A percentile compares a stretch with the other conserved stretches of the same genome.
Conservation (phyloP, 345 rosid genomes). For the Arabis alpina region DNA sequence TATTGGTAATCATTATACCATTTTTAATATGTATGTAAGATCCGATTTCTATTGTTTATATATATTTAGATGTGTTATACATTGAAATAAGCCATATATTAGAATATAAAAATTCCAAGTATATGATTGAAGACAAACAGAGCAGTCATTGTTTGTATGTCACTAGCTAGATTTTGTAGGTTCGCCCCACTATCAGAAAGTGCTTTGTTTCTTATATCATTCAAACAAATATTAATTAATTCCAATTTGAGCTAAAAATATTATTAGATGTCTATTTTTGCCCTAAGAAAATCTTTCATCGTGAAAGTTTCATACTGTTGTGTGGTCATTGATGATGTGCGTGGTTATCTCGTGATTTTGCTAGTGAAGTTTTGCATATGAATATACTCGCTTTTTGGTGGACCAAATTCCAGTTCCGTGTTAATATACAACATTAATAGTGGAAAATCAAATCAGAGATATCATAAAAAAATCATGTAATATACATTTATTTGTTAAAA, state of each 20-base stretch:
- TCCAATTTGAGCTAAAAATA: conserved; percentile 35
- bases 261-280: conserved; percentile 29
- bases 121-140: conserved; percentile 32
- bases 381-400: conserved; percentile 27
- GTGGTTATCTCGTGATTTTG: conserved; percentile 35
- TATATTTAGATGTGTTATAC: conserved; percentile 14
- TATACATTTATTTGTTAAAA: not conserved
- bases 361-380: conserved; percentile 30
- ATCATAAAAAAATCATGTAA: conserved; percentile 1
- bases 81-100: conserved; percentile 19
- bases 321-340: conserved; percentile 30
- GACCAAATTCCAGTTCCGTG: conserved; percentile 19
- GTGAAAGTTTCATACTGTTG: conserved; percentile 32
- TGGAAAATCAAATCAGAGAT: conserved; percentile 29
- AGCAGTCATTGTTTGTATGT: conserved; percentile 32
- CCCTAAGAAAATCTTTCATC: conserved; percentile 3
- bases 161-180: conserved; percentile 48
- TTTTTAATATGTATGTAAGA: not conserved
- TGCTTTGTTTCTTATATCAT: not conserved
- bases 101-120: conserved; percentile 27
- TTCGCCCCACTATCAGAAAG: conserved; percentile 37
- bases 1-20: conserved; percentile 4
- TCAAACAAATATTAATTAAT: conserved; percentile 26
- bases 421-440: conserved; percentile 10
- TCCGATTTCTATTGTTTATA: not conserved